Base-by-base conservation (phyloP, 768 basidiomycete genomes). In the Inosperma sp. region DNA sequence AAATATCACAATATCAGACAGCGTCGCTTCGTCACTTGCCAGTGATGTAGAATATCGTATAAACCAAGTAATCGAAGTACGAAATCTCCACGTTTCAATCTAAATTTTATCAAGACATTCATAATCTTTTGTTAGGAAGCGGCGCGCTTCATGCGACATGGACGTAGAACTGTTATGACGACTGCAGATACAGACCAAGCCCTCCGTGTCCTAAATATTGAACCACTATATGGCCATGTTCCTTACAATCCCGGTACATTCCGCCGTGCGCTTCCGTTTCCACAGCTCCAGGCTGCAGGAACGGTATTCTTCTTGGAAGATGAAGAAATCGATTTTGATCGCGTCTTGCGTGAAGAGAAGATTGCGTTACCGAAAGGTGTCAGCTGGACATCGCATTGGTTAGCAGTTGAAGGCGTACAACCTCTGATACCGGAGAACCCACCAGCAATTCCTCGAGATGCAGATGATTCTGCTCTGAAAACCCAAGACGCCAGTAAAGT, bases 31-130 rank as follows among this genome's bases (percentile, higher is more conserved):
- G 4, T 78, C 88, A 0, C 76, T 99, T 21, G 93, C 96, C 1
- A 93, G 90, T 59, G 96, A 99, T 72, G 92, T 97, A 34, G 96
- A 98, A 64, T 97, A 97, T 69, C 77, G 96, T 52, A 80, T 97
- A 64, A 92, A 95, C 67, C 91, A 98, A 64, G 86, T 98, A 34
- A 79, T 95, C 59, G 91, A 96, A 80, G 92, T 91, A 56, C 35
- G 73, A 60, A 16, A 30, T 47, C 23, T n/a, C n/a, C n/a, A n/a
- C n/a, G 21, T 19, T 19, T 30, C 21, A 21, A 23, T n/a, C 14
- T 45, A 30, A 33, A 23, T 21, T 29, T 36, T 17, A 22, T 44
- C 36, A 16, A 23, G 34, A 36, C 44, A 35, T 23, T 34, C 39
- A 34, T 40, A 30, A 17, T 27, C 30, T 45, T 19, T 42, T 35